Base-by-base conservation (phyloP, 2,329 filamentous ascomycete genomes). In the Pestalotiopsis sp. region DNA sequence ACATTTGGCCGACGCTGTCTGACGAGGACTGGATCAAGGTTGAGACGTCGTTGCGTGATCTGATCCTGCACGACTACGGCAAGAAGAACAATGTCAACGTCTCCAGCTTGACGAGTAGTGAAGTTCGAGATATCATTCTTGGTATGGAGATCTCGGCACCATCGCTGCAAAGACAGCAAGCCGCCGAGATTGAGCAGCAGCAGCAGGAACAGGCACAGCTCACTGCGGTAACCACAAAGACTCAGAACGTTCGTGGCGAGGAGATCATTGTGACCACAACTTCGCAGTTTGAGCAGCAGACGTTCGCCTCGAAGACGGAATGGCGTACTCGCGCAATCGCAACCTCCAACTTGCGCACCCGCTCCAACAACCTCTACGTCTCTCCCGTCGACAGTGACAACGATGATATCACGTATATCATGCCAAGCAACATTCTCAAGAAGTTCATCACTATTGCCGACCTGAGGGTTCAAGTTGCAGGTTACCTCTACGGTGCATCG, bases 1-100 rank as follows among this genome's bases (percentile, higher is more conserved):
- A 99, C 80, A 99, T 99, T 78, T 99, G 96, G 96, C 96, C 96
- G 0, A 92, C 94, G 0, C 84, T 99, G 67, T 91, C 93, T 0
- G 96, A 99, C 72, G 96, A 99, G 75, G 95, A 97, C 72, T 99
- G 96, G 96, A 96, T 99, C 82, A 98, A 98, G 89, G 94, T 99
- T n/a, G 96, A 99, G 86, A 94, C 94, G 61, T 94, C 97, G 78
- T 85, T 99, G 57, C 92, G 96, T 80, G 96, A 99, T 85, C 85
- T 99, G 73, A 99, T 99, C 76, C 80, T 99, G 74, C 98, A 98
- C 74, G 96, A 99, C 79, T 99, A 99, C 79, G 96, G 96, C 78
- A 99, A 98, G 89, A 99, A 99, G 89, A 99, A 99, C 86, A 99
- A 98, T 75, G 96, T 99, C 84, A 99, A 99, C 76, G 95, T 96